Evolutionary conservation across 768 basidiomycete genomes (phyloP), one percentile per base, ranked within the genome.

Genomic region (Rhodotorula paludigena): DNA sequence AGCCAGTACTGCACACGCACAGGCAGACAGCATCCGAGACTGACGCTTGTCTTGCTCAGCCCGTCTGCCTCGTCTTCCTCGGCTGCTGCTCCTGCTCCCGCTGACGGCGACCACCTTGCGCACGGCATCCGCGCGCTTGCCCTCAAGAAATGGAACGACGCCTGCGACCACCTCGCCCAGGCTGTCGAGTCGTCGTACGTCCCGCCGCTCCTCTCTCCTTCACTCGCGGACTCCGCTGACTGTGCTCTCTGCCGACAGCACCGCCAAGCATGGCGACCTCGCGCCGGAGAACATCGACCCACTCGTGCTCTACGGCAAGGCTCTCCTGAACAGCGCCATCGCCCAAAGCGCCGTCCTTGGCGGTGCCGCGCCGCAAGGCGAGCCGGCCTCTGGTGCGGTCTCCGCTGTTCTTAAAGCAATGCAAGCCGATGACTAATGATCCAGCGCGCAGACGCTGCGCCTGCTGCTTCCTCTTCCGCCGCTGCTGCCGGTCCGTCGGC

Each of bases 311-410:
- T 99, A 98, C 76, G 96, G 96, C 21, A 92, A 89, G 78, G 92
- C 96, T 8, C 80, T 98, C 48, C 82, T 96, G 62, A 92, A 92
- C 80, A 91, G 94, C 75, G 94, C 92, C 10, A 89, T 97, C 66
- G 79, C 85, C 8, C 88, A 92, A 75, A 87, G 81, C 64, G 85
- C 87, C 0, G 94, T 97, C n/a, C 79, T 99, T 63, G 92, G 91
- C 2, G 91, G 91, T 76, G 90, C 91, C 45, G 87, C 89, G 80
- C 83, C 2, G 11, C 23, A n/a, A 11, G 42, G 18, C n/a, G 36
- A 54, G n/a, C 3, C 23, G 18, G n/a, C n/a, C n/a, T 2, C 36
- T 3, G 47, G 59, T 52, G 28, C 59, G 59, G 35, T 63, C 30
- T 36, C 16, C 33, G 28, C 33, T 20, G n/a, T 14, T 25, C 35